These are phyloP conservation scores for Botryotinia globosa DNA, from an alignment of 2,329 filamentous ascomycete species.

Conservation along the genomic window DNA sequence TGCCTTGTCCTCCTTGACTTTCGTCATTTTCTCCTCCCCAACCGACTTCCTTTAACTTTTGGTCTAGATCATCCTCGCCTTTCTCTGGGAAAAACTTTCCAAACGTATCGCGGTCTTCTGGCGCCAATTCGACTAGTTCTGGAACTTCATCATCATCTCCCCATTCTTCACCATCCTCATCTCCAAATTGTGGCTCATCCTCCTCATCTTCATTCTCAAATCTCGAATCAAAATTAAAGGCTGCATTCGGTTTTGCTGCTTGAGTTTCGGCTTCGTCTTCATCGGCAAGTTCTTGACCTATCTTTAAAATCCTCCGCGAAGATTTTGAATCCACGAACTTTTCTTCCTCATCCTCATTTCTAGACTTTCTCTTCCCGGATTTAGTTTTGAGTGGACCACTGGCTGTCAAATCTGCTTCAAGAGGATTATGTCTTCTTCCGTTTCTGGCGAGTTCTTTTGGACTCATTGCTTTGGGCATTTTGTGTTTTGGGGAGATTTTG, in stretches of 20 bases:
- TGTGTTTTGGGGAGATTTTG: constrained; percentile 15
- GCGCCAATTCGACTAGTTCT: constrained; percentile 77
- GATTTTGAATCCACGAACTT: constrained; percentile 83
- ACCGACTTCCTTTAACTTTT: constrained; percentile 29
- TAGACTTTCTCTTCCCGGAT: constrained; percentile 65
- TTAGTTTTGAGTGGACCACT: constrained; percentile 70
- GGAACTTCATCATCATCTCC: constrained; percentile 73
- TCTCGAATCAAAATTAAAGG: constrained; percentile 79
- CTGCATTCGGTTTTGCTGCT: constrained; percentile 50
- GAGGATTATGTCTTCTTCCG: constrained; percentile 78
- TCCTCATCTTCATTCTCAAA: constrained; percentile 57
- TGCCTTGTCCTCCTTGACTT: constrained; percentile 51
- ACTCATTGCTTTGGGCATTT: constrained; percentile 77
- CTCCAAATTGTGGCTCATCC: constrained; percentile 47
- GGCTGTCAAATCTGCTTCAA: constrained; percentile 81
- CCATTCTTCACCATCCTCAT: constrained; percentile 63
- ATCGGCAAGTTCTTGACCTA: constrained; percentile 83
- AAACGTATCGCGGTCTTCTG: constrained; percentile 84
- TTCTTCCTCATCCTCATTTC: constrained; percentile 58
- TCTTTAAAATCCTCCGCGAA: constrained; percentile 82
- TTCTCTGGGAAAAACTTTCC: constrained; percentile 80
- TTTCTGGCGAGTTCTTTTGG: constrained; percentile 54
- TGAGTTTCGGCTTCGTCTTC: constrained; percentile 63
- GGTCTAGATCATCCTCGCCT: constrained; percentile 44
- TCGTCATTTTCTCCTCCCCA: constrained; percentile 41